A percentile compares a stretch with the other conserved stretches of the same genome.
phyloP scores from a whole-genome alignment of 1,139 yeast species.

The Taphrina communis region DNA sequence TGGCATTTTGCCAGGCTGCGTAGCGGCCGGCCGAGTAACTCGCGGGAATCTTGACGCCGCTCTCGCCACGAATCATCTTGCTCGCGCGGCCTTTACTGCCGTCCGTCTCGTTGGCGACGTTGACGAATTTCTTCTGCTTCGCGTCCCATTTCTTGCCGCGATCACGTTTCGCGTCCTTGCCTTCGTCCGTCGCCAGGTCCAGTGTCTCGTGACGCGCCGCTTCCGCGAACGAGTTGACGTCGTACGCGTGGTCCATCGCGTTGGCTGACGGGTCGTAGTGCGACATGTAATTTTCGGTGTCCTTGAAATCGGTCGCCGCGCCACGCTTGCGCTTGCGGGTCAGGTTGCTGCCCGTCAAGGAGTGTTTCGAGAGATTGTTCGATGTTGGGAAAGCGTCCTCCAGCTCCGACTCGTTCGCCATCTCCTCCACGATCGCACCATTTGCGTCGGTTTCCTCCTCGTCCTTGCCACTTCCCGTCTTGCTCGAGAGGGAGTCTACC shows the following conservation, averaged over 20 bases:
- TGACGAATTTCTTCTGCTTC: constrained; percentile 60
- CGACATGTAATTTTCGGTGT: constrained; percentile 82
- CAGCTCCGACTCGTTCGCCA: constrained; percentile 51
- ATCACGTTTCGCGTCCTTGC: constrained; percentile 55
- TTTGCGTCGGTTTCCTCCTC: constrained; percentile 50
- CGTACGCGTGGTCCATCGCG: constrained; percentile 81
- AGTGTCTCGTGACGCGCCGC: constrained; percentile 85
- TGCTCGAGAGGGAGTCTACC: neutral
- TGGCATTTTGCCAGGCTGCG: constrained; percentile 61
- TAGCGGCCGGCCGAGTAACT: constrained; percentile 81
- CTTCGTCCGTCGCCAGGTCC: constrained; percentile 81
- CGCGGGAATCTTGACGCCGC: constrained; percentile 93
- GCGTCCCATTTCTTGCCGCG: constrained; percentile 92
- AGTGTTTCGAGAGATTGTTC: constrained; percentile 19
- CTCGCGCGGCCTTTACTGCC: constrained; percentile 47
- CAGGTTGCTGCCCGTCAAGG: constrained; percentile 47
- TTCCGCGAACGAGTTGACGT: constrained; percentile 61
- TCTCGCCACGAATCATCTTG: constrained; percentile 90
- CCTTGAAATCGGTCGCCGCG: constrained; percentile 62
- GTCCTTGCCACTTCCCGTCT: neutral
- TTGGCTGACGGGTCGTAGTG: constrained; percentile 86
- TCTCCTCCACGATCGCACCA: constrained; percentile 43
- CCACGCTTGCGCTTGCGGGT: constrained; percentile 51
- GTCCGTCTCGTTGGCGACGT: constrained; percentile 40
- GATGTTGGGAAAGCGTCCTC: constrained; percentile 47